Evolutionary conservation across 2,329 filamentous ascomycete species (phyloP), one percentile per base, ranked within the genome.

Genomic region (Pestalotiopsis sp.): DNA sequence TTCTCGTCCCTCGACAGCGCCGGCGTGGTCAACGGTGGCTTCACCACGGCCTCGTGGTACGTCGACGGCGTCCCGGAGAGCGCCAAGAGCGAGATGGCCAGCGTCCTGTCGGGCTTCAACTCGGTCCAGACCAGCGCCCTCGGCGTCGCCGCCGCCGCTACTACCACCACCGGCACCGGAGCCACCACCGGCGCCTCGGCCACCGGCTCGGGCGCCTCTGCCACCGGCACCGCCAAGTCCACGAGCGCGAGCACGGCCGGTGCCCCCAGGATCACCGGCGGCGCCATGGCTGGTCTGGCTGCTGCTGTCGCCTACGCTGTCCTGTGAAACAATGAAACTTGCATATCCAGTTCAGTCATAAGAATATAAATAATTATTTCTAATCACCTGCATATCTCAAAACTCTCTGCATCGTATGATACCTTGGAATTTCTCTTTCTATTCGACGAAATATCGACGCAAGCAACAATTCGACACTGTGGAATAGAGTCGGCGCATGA

Each of bases 1-100:
- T 27, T 66, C 11, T 66, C 64, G 23, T 31, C 41, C 12, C 17
- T 66, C 4, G 41, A 38, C 6, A 9, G 4, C 3, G 41, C 6
- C 20, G 64, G 45, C 49, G 7, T 25, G 12, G 11, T 66, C 7
- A 57, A 58, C 49, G 45, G 45, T 1, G 25, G 4, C 41, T 66
- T 11, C 64, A 66, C 64, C 14, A 66, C 64, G 12, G 64, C 64
- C 45, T 23, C 25, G 12, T 66, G 64, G 64, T 66, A 66, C 49
- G 31, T 13, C 20, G n/a, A n/a, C 25, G 64, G 49, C 25, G 64
- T 66, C 3, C 45, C 45, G 12, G 25, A 56, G 12, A 58, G 52
- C 49, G 64, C 64, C 20, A 27, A 66, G 64, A 36, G 49, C 64
- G 64, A 66, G 27, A 31, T 66, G 2, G 25, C 41, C 17, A 56